Evolutionary conservation across 2,329 filamentous ascomycete species (phyloP), one percentile per base, ranked within the genome.

Genomic region (Cercospora sp.): DNA sequence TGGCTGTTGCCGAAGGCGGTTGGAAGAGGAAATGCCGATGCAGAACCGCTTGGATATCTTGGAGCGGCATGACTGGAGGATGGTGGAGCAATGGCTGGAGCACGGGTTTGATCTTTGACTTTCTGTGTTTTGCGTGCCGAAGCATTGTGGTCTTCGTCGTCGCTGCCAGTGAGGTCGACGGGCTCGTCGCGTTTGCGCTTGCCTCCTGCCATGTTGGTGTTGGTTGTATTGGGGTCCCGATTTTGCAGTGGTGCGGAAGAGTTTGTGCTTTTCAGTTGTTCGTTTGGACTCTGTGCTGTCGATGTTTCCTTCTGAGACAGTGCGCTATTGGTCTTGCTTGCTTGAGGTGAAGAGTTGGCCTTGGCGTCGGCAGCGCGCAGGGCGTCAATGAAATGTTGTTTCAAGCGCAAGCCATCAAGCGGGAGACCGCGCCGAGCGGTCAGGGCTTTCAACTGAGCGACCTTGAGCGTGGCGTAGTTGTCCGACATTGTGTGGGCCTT

Each of bases 151-250:
- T 49, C 28, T 16, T 71, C 63, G 43, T 66, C 65, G 45, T 73
- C 70, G 43, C 67, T 71, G 51, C 67, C 65, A 16, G 73, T 74
- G 3, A 72, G 65, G 21, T 74, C 73, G 18, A 72, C 63, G 18
- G 16, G 12, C 49, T 74, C 71, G 21, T 70, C 68, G 32, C 70
- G 69, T 32, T 73, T 73, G 24, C 72, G 70, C 61, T 74, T 74
- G 34, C 21, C 34, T 55, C 49, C 49, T 55, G 49, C 49, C 49
- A 55, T 55, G 49, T 26, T 53, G 24, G 43, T 12, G 18, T 49
- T 49, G 45, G 45, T 49, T 3, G 49, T 55, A 3, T 55, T 55
- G 7, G 49, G 49, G 13, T 55, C 49, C 24, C 21, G 49, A 55
- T 30, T 30, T 13, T 55, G 49, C 49, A 55, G 24, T 7, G 49